These are phyloP conservation scores for Amborella trichopoda DNA, from an alignment of 164 flowering plant genomes.

Conservation along the genomic window DNA sequence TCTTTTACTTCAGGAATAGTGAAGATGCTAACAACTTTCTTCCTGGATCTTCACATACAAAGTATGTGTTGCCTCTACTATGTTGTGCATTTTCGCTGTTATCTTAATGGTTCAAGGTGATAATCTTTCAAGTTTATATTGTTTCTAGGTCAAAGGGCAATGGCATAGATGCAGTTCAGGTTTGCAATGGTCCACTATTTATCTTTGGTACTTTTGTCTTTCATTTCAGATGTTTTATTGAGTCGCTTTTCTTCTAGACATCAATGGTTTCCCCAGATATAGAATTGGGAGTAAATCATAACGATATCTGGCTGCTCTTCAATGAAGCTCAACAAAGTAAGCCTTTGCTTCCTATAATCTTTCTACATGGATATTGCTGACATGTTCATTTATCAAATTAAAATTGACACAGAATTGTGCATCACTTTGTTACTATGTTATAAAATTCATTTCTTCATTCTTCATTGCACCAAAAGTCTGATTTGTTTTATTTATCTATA, in stretches of 20 bases:
- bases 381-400: background rate
- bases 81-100: no score
- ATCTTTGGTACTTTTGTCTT: background rate
- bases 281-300: slow-evolving; percentile 13
- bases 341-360: slow-evolving; percentile 3
- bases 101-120: no score
- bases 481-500: no score
- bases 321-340: slow-evolving; percentile 68
- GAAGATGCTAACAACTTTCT: no score
- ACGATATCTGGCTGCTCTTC: slow-evolving; percentile 56
- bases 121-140: background rate
- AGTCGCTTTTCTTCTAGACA: slow-evolving; percentile 7
- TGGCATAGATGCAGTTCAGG: slow-evolving; percentile 17
- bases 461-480: no score
- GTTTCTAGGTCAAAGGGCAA: slow-evolving; percentile 25
- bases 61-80: no score
- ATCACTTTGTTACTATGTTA: background rate
- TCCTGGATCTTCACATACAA: no score
- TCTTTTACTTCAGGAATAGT: no score
- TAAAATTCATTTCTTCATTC: background rate
- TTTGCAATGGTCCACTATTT: slow-evolving; percentile 6
- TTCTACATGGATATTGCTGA: background rate
- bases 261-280: slow-evolving; percentile 10
- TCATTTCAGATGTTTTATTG: background rate
- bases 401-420: background rate